Evolutionary conservation across 1,284 basidiomycete species (phyloP).

Genomic region (Meripilus lineatus): DNA sequence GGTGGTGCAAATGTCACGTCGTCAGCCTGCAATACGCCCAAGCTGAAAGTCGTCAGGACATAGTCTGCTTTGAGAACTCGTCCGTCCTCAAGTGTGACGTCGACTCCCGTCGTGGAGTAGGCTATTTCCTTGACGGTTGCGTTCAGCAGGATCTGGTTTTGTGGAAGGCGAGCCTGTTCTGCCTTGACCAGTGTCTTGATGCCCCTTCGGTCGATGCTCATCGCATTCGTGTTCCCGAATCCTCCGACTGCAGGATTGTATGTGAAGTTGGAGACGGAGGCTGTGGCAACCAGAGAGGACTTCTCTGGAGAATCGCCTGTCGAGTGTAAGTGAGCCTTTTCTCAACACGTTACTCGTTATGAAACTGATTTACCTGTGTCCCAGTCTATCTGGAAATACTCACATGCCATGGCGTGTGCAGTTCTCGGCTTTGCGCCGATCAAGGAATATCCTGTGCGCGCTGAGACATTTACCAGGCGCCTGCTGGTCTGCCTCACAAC

Average conservation of each 20-base stretch:
- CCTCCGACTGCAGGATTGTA: constrained; percentile 49
- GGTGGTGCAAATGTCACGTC: constrained; percentile 54
- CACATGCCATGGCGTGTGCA: constrained; percentile 43
- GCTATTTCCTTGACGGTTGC: constrained; percentile 46
- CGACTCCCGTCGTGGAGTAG: constrained; percentile 36
- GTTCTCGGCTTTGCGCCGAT: constrained; percentile 39
- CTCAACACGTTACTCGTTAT: neutral
- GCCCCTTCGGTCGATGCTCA: constrained; percentile 57
- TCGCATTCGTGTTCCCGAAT: constrained; percentile 49
- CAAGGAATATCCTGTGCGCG: constrained; percentile 44
- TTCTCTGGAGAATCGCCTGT: constrained; percentile 50
- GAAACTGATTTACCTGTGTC: constrained; percentile 29
- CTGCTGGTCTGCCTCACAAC: constrained; percentile 12
- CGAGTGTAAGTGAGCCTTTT: neutral
- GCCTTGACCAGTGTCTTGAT: constrained; percentile 50
- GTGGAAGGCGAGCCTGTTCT: constrained; percentile 50
- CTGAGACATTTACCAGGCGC: constrained; percentile 41
- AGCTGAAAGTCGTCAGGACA: constrained; percentile 29
- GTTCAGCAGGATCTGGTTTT: constrained; percentile 44
- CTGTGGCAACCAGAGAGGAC: constrained; percentile 56
- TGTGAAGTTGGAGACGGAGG: constrained; percentile 54
- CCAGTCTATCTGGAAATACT: constrained; percentile 54
- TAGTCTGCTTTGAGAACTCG: constrained; percentile 28
- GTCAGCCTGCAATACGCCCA: constrained; percentile 60
- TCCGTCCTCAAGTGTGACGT: constrained; percentile 42